phyloP scores from a whole-genome alignment of 2,329 filamentous ascomycete genomes.

The Penicillium concentricum region DNA sequence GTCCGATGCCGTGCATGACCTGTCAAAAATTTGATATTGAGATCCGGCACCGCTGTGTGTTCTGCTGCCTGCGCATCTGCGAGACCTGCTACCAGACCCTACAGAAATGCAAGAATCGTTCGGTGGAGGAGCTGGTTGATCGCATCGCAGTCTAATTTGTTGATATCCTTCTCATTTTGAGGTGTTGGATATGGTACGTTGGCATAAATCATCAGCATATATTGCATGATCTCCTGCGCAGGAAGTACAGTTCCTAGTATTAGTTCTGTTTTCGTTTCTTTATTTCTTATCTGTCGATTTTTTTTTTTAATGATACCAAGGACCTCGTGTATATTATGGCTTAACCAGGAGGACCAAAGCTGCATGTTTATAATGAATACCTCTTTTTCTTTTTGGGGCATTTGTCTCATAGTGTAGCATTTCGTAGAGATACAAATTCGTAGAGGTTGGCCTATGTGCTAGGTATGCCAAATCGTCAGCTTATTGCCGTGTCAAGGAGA shows the following conservation, averaged over 20 bases:
- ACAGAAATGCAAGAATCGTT: conserved; percentile 34
- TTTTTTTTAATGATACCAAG: conserved; percentile 25
- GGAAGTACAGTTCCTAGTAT: not conserved
- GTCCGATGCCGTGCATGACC: conserved; percentile 45
- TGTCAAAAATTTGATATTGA: conserved; percentile 41
- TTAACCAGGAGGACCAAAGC: conserved; percentile 8
- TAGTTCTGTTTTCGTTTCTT: not conserved
- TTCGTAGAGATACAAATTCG: not conserved
- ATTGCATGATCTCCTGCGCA: not conserved
- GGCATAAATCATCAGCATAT: not conserved
- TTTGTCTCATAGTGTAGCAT: not conserved
- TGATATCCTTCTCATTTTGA: not conserved
- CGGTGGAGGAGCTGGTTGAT: conserved; percentile 35
- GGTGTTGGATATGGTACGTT: not conserved
- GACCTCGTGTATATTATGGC: conserved; percentile 19
- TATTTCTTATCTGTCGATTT: not conserved
- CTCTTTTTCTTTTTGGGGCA: not conserved
- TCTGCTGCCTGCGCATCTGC: conserved; percentile 44
- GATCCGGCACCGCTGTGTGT: conserved; percentile 41
- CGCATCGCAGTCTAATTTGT: not conserved
- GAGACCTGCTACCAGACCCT: conserved; percentile 34
- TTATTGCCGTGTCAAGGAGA: not conserved
- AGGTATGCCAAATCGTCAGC: not conserved
- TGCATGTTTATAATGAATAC: conserved; percentile 12
- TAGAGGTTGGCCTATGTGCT: not conserved